Conservation (phyloP, 2,329 filamentous ascomycete species). For the Onygenales sp. region DNA sequence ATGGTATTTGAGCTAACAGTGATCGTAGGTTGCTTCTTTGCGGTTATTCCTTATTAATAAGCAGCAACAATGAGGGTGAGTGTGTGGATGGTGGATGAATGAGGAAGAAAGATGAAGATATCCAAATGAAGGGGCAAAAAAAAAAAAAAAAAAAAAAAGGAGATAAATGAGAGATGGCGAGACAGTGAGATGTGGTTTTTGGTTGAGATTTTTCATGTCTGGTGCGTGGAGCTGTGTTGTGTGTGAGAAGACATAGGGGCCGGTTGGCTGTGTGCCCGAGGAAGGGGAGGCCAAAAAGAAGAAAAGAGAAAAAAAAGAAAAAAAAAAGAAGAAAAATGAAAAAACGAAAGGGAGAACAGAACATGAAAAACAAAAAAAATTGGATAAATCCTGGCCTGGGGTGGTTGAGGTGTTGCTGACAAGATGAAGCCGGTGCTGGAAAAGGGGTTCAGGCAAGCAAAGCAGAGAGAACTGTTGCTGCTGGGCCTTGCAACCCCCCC, state of each 20-base stretch:
- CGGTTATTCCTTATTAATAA: too few species aligned
- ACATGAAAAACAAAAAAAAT: too few species aligned
- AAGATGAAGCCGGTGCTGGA: too few species aligned
- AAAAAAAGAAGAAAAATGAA: background rate
- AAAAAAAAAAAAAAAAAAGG: constrained; percentile 1
- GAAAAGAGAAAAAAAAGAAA: background rate
- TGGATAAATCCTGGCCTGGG: too few species aligned
- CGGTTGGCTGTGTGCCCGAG: background rate
- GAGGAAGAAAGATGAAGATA: constrained; percentile 2
- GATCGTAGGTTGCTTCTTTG: too few species aligned
- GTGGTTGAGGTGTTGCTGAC: too few species aligned
- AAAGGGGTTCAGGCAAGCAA: too few species aligned
- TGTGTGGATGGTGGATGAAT: too few species aligned
- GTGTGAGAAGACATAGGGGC: background rate
- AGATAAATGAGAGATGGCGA: background rate
- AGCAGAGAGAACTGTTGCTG: too few species aligned
- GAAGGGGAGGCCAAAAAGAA: background rate
- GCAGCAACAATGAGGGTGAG: too few species aligned
- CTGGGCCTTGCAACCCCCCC: background rate
- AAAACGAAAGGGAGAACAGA: background rate
- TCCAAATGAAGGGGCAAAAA: background rate
- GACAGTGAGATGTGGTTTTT: background rate
- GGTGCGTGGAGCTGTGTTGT: background rate
- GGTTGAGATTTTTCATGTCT: background rate
- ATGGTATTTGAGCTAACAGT: too few species aligned